Evolutionary conservation across 768 basidiomycete species (phyloP).

Genomic region (Leccinellum rugosiceps): DNA sequence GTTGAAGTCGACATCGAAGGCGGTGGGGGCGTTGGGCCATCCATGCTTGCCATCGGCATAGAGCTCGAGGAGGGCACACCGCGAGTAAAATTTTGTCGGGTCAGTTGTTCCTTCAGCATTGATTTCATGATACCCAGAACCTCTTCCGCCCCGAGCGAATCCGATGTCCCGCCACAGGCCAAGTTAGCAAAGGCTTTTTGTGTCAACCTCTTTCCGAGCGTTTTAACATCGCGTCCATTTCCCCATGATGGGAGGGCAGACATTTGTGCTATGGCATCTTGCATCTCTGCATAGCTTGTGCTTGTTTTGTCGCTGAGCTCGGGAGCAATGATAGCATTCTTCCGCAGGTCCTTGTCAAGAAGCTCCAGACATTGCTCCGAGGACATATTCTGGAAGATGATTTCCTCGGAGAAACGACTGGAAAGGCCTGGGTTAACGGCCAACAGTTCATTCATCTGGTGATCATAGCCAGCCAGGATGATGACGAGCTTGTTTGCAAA

Average conservation of each 20-base stretch:
- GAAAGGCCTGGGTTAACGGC: slow-evolving; percentile 60
- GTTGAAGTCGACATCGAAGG: slow-evolving; percentile 21
- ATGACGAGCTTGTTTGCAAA: slow-evolving; percentile 62
- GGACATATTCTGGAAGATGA: slow-evolving; percentile 53
- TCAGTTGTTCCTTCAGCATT: slow-evolving; percentile 24
- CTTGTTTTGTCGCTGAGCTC: slow-evolving; percentile 28
- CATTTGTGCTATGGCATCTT: slow-evolving; percentile 39
- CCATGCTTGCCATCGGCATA: slow-evolving; percentile 22
- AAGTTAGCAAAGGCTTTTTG: slow-evolving; percentile 35
- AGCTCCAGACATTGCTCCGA: slow-evolving; percentile 52
- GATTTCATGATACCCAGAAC: slow-evolving; percentile 26
- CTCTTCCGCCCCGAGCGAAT: slow-evolving; percentile 27
- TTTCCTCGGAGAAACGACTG: slow-evolving; percentile 67
- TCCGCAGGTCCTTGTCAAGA: slow-evolving; percentile 45
- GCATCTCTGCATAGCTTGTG: slow-evolving; percentile 28
- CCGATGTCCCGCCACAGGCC: slow-evolving; percentile 12
- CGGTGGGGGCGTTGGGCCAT: slow-evolving; percentile 15
- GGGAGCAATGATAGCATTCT: slow-evolving; percentile 37
- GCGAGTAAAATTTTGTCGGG: slow-evolving; percentile 14
- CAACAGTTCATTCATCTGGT: slow-evolving; percentile 63
- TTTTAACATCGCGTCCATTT: slow-evolving; percentile 63
- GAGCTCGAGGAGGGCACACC: not conserved
- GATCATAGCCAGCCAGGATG: slow-evolving; percentile 68
- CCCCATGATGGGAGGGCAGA: slow-evolving; percentile 57
- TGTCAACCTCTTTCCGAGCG: slow-evolving; percentile 49